Conservation (phyloP, 257 asterid genomes). For the Petunia axillaris region DNA sequence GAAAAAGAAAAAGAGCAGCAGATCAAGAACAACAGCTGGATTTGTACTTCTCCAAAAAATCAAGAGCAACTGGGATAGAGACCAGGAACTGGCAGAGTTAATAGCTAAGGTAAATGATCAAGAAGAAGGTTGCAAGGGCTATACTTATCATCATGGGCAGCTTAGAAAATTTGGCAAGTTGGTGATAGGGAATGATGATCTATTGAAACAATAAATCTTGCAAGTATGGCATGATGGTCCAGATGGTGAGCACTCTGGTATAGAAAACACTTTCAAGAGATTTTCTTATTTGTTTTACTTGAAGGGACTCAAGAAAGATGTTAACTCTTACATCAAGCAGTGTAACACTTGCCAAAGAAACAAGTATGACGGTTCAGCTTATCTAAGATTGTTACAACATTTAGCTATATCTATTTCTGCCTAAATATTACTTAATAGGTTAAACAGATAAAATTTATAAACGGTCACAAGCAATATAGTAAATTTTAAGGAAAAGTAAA, state of each 20-base stretch:
- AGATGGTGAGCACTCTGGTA: constrained; percentile 2
- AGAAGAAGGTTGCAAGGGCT: background rate
- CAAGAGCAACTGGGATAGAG: background rate
- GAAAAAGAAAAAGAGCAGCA: background rate
- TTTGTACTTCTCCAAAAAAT: background rate
- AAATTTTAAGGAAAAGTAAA: no score
- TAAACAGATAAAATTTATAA: no score
- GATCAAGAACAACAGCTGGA: background rate
- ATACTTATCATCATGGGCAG: background rate
- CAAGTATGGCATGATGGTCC: background rate
- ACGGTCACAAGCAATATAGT: no score
- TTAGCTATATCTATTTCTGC: background rate
- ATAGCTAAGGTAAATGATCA: background rate
- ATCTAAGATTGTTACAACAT: background rate
- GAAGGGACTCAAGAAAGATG: background rate
- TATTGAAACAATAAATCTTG: background rate
- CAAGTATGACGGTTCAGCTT: background rate
- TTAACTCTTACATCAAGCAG: background rate
- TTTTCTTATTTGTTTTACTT: background rate
- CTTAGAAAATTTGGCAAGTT: background rate
- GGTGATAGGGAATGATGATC: background rate
- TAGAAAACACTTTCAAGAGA: background rate
- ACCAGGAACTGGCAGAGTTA: background rate
- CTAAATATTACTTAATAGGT: background rate
- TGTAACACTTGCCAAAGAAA: background rate